Evolutionary conservation across 129 eudicot species (phyloP).

Genomic region (Chrysanthemum seticuspe): DNA sequence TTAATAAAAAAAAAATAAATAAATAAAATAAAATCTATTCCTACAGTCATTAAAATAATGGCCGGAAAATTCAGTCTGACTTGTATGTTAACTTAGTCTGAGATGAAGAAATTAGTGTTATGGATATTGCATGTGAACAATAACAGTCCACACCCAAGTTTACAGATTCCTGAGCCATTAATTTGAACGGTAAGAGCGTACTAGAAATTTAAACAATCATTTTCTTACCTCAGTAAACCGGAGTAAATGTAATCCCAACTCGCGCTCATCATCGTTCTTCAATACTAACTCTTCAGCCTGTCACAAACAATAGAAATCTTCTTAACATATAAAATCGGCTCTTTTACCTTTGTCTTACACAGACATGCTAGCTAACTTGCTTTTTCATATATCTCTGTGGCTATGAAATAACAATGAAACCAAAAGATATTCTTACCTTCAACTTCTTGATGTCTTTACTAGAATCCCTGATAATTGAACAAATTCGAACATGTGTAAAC

Average conservation of each 20-base stretch:
- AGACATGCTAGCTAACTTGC: too few species aligned
- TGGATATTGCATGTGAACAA: neutral
- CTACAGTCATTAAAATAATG: neutral
- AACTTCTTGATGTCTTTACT: neutral
- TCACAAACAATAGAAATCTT: neutral
- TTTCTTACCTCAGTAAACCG: neutral
- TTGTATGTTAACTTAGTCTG: neutral
- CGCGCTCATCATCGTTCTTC: too few species aligned
- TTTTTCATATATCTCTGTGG: too few species aligned
- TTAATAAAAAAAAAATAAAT: too few species aligned
- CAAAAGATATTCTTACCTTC: neutral
- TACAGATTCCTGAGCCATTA: neutral
- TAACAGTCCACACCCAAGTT: neutral
- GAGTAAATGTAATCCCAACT: neutral
- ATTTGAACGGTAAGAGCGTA: neutral
- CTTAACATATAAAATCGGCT: neutral
- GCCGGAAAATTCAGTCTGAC: neutral
- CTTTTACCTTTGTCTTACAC: neutral
- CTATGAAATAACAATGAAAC: neutral
- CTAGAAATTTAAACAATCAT: neutral
- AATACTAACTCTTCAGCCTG: neutral
- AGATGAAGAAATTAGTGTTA: neutral
- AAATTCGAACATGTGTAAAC: neutral
- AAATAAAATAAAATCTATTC: neutral
- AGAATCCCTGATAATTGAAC: neutral